Percentiles rank a stretch among this genome's conserved stretches.
Conservation (phyloP, 2,329 filamentous ascomycete species). For the Arachnopeziza araneosa region DNA sequence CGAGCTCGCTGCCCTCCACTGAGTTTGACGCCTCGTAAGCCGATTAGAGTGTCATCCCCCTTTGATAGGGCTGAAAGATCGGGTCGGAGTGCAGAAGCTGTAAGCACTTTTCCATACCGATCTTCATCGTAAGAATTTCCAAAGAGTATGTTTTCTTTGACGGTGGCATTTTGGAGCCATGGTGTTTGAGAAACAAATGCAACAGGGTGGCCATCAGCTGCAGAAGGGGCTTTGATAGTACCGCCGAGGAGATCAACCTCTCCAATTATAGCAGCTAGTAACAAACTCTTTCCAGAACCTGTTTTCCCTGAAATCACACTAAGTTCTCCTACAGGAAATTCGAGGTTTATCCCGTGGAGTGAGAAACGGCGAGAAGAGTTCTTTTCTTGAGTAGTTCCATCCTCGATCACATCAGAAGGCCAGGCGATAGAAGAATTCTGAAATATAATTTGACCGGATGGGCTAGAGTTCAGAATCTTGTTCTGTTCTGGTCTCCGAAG, state of each 20-base stretch:
- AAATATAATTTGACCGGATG: too few species aligned
- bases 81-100: background rate
- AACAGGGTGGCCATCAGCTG: slow-evolving; percentile 51
- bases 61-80: background rate
- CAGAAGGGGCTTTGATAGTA: slow-evolving; percentile 48
- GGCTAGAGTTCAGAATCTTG: too few species aligned
- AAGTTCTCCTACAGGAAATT: slow-evolving; percentile 63
- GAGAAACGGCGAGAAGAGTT: too few species aligned
- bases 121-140: background rate
- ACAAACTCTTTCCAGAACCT: slow-evolving; percentile 72
- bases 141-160: background rate
- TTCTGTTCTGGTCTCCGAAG: too few species aligned
- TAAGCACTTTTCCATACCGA: background rate
- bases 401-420: too few species aligned
- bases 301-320: slow-evolving; percentile 74
- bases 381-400: too few species aligned
- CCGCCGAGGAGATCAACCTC: slow-evolving; percentile 67
- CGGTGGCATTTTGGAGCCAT: background rate
- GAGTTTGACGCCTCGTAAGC: background rate
- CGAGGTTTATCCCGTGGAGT: slow-evolving; percentile 47
- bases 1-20: background rate
- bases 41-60: background rate
- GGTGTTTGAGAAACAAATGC: background rate
- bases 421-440: too few species aligned
- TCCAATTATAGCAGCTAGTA: slow-evolving; percentile 68